phyloP scores from a whole-genome alignment of 2,329 filamentous ascomycete genomes.

The Aureobasidium uvarum region DNA sequence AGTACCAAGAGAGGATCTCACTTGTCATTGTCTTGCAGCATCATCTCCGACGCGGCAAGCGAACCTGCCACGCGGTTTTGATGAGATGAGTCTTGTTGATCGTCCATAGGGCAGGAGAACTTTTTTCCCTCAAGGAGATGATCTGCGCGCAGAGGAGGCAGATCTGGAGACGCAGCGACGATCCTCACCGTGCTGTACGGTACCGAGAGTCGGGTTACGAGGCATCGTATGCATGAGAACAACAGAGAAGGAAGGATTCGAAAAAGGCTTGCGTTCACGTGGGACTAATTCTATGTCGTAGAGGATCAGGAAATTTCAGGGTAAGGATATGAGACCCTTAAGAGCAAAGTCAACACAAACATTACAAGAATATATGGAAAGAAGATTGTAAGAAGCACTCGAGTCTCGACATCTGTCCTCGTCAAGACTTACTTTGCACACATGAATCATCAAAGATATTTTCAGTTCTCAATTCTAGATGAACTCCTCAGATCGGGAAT shows the following conservation, averaged over 20 bases:
- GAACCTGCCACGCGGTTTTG: neutral
- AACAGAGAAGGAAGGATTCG: slow-evolving; percentile 4
- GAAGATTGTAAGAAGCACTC: neutral
- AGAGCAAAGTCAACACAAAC: neutral
- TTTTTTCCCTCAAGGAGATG: neutral
- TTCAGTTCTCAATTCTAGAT: neutral
- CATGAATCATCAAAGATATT: neutral
- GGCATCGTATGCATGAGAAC: neutral
- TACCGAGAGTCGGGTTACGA: neutral
- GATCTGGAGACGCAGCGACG: slow-evolving; percentile 11
- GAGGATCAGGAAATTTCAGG: neutral
- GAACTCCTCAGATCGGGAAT: neutral
- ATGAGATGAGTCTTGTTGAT: neutral
- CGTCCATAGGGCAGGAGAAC: neutral
- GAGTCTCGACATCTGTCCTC: neutral
- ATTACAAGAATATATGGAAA: neutral
- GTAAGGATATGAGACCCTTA: neutral
- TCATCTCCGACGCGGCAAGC: too few species aligned
- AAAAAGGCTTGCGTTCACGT: neutral
- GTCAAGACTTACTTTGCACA: slow-evolving; percentile 4
- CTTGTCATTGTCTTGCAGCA: too few species aligned
- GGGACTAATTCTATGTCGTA: neutral
- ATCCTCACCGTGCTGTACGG: neutral
- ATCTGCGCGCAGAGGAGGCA: neutral
- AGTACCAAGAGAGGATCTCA: too few species aligned